Percentiles rank a stretch among this genome's conserved stretches.
phyloP scores from a whole-genome alignment of 1,139 yeast genomes.

The Yamadazyma diddensiae region DNA sequence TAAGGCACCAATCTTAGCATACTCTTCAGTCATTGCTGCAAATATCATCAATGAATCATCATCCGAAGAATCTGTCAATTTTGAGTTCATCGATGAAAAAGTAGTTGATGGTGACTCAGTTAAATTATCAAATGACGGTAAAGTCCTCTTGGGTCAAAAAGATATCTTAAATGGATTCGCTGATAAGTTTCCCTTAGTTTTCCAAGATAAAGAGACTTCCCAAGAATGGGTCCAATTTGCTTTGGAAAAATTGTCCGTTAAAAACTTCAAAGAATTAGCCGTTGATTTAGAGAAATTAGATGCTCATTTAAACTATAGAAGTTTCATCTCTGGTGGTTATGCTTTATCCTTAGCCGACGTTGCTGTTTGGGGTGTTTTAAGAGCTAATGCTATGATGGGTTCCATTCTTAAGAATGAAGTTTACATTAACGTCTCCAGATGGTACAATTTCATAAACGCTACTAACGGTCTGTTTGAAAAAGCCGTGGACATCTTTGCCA shows the following conservation, averaged over 20 bases:
- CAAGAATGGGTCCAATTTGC: conserved; percentile 71
- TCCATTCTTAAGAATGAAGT: conserved; percentile 83
- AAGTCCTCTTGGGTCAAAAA: conserved; percentile 41
- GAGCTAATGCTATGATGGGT: conserved; percentile 91
- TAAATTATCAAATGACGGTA: conserved; percentile 44
- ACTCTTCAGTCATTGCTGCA: conserved; percentile 77
- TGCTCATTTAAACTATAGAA: conserved; percentile 78
- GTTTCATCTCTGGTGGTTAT: conserved; percentile 76
- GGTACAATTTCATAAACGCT: conserved; percentile 79
- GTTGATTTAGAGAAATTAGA: conserved; percentile 73
- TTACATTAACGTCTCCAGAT: conserved; percentile 83
- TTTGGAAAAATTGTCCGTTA: conserved; percentile 64
- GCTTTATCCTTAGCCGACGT: conserved; percentile 72
- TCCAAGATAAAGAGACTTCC: conserved; percentile 30
- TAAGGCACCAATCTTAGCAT: conserved; percentile 80
- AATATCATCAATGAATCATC: conserved; percentile 60
- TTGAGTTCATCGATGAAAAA: conserved; percentile 69
- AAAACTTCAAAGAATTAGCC: conserved; percentile 83
- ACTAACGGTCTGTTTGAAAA: conserved; percentile 58
- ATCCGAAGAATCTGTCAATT: conserved; percentile 47
- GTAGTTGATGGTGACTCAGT: conserved; percentile 40
- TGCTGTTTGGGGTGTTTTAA: conserved; percentile 89
- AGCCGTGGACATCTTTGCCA: conserved; percentile 63
- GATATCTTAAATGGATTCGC: conserved; percentile 46
- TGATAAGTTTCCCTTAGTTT: conserved; percentile 40